Evolutionary conservation across 805 yeast species (phyloP), one percentile per base, ranked within the genome.

Genomic region (Schwanniomyces polymorphus): DNA sequence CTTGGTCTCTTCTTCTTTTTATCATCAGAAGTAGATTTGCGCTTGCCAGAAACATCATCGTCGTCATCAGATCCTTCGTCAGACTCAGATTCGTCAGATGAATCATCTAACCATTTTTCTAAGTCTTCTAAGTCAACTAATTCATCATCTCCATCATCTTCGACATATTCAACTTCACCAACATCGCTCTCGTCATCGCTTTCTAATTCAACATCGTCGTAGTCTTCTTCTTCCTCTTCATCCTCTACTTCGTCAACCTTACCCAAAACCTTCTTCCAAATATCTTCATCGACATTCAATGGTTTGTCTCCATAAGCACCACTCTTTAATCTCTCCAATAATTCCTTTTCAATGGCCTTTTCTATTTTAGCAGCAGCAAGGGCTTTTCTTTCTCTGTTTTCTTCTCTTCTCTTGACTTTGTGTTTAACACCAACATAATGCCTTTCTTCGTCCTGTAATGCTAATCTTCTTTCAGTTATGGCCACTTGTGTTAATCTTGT

Each of bases 231-330:
- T 34, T 70, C 71, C 52, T 86, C 92, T 58, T 85, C 86, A 47
- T 85, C 84, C 45, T 79, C 79, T 38, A 70, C 70, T 25, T 72
- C 70, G 46, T 75, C 84, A 56, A 80, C 79, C 52, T 74, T 79
- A 51, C 91, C 91, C 74, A 94, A 80, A 21, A 94, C 95, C 74
- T 85, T 88, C 79, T 86, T 86, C 99, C 99, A 94, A 50, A 94
- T 83, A 70, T 85, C 85, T 61, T 92, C 97, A 60, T 94, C 98
- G 31, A 94, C 98, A 61, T 94, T 94, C 63, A 94, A 76, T 47
- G 99, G 99, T 68, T 92, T 89, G 63, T 94, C 98, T 55, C 99
- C 99, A 64, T 94, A 94, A 2, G 98, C 98, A 51, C 99, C 99
- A 61, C 92, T 84, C 82, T 94, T 94, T 62, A 94, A 80, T 69